Percentiles rank a stretch among this genome's conserved stretches.
Evolutionary conservation across 768 basidiomycete species (phyloP).

Genomic region (Trametes meyenii): DNA sequence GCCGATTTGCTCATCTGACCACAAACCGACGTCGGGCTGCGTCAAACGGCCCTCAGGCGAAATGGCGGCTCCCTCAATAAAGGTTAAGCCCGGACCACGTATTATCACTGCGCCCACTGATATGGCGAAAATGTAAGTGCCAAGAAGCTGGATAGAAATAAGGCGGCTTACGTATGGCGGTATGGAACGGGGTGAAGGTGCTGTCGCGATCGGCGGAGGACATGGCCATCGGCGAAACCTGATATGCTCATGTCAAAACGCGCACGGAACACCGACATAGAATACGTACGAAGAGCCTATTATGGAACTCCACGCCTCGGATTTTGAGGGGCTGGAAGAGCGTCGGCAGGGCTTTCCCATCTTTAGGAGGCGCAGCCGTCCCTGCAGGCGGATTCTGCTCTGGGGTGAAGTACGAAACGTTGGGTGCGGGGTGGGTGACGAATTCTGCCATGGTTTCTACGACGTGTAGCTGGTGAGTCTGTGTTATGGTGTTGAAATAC

Average conservation of each 20-base stretch:
- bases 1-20: constrained; percentile 58
- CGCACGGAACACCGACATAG: constrained; percentile 8
- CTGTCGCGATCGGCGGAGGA: constrained; percentile 58
- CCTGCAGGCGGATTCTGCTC: constrained; percentile 47
- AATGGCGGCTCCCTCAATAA: constrained; percentile 68
- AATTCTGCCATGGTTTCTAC: background rate
- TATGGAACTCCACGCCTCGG: constrained; percentile 32
- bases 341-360: constrained; percentile 39
- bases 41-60: constrained; percentile 59
- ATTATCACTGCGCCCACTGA: constrained; percentile 53
- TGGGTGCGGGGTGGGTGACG: constrained; percentile 36
- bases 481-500: too few species aligned
- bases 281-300: constrained; percentile 6
- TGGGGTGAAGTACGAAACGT: constrained; percentile 50
- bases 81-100: constrained; percentile 55
- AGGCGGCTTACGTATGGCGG: constrained; percentile 42
- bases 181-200: constrained; percentile 53
- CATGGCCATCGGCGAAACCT: constrained; percentile 60
- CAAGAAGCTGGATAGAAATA: too few species aligned
- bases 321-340: constrained; percentile 5
- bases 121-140: background rate
- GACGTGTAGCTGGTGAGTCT: too few species aligned
- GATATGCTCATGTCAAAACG: background rate
- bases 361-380: constrained; percentile 27
- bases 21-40: constrained; percentile 60